Conservation (phyloP, 345 rosid species). For the Linum usitatissimum region DNA sequence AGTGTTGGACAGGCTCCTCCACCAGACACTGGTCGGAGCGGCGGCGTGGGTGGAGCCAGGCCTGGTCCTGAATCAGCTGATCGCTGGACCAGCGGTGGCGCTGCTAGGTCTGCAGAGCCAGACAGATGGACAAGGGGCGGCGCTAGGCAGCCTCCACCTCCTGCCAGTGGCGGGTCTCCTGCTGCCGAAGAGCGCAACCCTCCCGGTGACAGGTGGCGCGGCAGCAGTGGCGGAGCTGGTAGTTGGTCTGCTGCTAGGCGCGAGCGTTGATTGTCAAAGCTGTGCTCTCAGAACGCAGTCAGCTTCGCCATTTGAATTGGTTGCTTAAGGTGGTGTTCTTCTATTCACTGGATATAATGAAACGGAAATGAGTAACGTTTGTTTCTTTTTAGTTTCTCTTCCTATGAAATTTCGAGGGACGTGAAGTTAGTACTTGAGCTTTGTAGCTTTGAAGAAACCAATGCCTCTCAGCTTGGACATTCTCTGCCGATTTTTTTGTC, state of each 20-base stretch:
- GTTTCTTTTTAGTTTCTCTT: too few species aligned
- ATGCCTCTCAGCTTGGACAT: too few species aligned
- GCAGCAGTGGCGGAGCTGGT: slow-evolving; percentile 23
- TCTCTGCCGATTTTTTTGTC: too few species aligned
- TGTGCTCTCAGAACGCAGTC: too few species aligned
- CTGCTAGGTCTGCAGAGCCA: slow-evolving; percentile 16
- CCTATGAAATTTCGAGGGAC: too few species aligned
- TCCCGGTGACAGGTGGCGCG: slow-evolving; percentile 43
- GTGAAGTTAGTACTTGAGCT: too few species aligned
- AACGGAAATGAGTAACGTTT: neutral
- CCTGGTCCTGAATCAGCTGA: neutral
- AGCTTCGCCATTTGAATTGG: too few species aligned
- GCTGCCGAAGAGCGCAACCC: slow-evolving; percentile 38
- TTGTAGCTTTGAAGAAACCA: too few species aligned
- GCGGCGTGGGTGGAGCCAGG: slow-evolving; percentile 1
- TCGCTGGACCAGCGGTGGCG: neutral
- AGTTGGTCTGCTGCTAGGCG: slow-evolving; percentile 40
- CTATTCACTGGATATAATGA: too few species aligned
- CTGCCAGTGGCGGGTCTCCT: neutral
- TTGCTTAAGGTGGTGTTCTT: too few species aligned
- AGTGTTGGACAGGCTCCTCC: slow-evolving; percentile 4
- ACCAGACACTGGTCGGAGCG: slow-evolving; percentile 2
- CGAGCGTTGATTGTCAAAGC: neutral
- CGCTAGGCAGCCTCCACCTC: slow-evolving; percentile 3
- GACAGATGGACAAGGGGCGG: slow-evolving; percentile 42